Evolutionary conservation across 371 early-diverging fungal species (phyloP), one percentile per base, ranked within the genome.

Genomic region (Lichtheimia hyalospora): DNA sequence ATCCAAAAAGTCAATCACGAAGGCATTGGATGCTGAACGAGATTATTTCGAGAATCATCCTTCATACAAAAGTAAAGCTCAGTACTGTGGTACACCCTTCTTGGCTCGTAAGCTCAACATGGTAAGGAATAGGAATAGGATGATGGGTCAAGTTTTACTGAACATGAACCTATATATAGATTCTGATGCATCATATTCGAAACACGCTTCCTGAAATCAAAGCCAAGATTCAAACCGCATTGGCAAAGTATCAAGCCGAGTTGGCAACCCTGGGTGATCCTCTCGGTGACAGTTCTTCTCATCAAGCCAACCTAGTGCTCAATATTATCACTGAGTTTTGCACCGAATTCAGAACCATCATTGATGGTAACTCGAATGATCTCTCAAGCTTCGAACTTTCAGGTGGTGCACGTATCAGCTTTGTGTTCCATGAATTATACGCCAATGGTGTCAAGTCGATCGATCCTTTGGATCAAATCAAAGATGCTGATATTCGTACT

Each of bases 31-130:
- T 25, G 82, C 78, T 52, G 99, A 99, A 75, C 84, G 86, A 58
- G 69, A 65, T 48, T 99, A 92, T 78, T 99, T 99, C 70, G 92
- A 94, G 70, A 90, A 87, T 63, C 99, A 99, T 77, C 68, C 90
- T 15, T 82, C 98, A 4, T 99, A 99, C 77, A 84, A 82, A 62
- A 89, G 86, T 83, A 99, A 98, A 75, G 95, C 96, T 6, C 92
- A 94, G 64, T 99, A 93, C 84, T 99, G 99, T 74, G 99, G 99
- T 54, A 98, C 99, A n/a, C 95, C 96, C 12, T 99, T 92, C 83
- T 77, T 99, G 62, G 95, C 99, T 5, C 82, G 94, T 54, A 96
- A 95, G 71, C 82, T 99, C 5, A 98, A 97, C 73, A 89, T 91
- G 87, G 62, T 62, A 62, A 16, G 46, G 21, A 25, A 51, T 24